These are phyloP conservation scores for Sporothrix pseudoabietina DNA, from an alignment of 2,329 filamentous ascomycete species.

Conservation along the genomic window DNA sequence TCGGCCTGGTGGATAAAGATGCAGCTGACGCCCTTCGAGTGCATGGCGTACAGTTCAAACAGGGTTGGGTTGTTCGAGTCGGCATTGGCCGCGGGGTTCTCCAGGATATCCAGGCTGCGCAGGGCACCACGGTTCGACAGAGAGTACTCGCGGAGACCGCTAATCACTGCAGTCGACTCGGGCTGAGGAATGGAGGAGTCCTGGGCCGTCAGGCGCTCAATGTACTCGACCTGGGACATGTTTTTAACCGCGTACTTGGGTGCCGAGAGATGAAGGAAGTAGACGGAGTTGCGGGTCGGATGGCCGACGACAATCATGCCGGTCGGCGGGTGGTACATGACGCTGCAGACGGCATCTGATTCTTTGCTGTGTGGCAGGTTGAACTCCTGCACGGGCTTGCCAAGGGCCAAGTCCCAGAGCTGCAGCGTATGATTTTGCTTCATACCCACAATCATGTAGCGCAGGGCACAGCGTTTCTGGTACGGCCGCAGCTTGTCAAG, in stretches of 20 bases:
- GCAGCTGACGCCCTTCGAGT: slow-evolving; percentile 94
- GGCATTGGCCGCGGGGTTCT: slow-evolving; percentile 65
- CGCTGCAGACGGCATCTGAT: slow-evolving; percentile 95
- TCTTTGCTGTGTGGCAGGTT: slow-evolving; percentile 95
- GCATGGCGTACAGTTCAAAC: slow-evolving; percentile 96
- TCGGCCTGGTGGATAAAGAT: slow-evolving; percentile 84
- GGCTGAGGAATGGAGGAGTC: slow-evolving; percentile 76
- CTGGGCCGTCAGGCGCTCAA: slow-evolving; percentile 73
- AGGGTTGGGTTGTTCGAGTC: slow-evolving; percentile 70
- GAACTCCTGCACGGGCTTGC: slow-evolving; percentile 94
- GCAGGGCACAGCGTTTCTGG: slow-evolving; percentile 81
- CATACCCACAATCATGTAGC: slow-evolving; percentile 96
- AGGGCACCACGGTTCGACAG: slow-evolving; percentile 84
- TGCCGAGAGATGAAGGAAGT: slow-evolving; percentile 93
- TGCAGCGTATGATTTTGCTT: slow-evolving; percentile 99
- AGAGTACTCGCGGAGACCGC: slow-evolving; percentile 92
- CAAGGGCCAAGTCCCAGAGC: slow-evolving; percentile 94
- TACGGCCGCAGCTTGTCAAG: slow-evolving; percentile 96
- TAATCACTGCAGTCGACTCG: slow-evolving; percentile 95
- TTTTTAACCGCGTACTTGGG: slow-evolving; percentile 84
- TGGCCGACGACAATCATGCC: slow-evolving; percentile 95
- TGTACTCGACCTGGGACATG: slow-evolving; percentile 85
- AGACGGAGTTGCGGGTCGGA: slow-evolving; percentile 94
- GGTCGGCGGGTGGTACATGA: slow-evolving; percentile 88
- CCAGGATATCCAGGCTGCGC: slow-evolving; percentile 86